Base-by-base conservation (phyloP, 2,329 filamentous ascomycete species). In the Aspergillus vadensis region DNA sequence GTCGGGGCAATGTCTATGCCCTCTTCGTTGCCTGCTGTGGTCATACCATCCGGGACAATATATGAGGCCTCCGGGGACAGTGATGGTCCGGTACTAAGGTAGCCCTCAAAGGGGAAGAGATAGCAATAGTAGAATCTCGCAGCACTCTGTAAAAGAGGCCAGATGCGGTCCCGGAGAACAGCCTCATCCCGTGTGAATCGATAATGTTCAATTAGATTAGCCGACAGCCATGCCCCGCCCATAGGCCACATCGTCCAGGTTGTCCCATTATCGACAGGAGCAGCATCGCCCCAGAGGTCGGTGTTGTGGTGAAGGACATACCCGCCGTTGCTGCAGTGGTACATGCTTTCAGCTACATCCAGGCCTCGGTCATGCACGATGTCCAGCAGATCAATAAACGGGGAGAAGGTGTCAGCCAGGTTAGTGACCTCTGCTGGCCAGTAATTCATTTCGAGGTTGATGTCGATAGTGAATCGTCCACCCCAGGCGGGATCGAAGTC, bases 381-480 rank as follows among this genome's bases (percentile, higher is more conserved):
- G 10, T 79, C 74, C 5, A 82, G 67, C 1, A 79, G 68, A 15
- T 76, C 72, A 19, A 82, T 77, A 0, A 83, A 59, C 0, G 80
- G 79, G 1, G 72, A 59, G 10, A 79, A 72, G 0, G 72, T 77
- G 12, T 79, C 77, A 0, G 36, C 79, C 55, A 82, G 77, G 0
- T 83, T 75, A 0, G 82, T 85, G 55, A 85, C 81, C 30, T 85
- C 81, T 0, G 80, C 79, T 0, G 73, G 75, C 85, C 85, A 87
- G 63, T 86, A 81, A 60, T 86, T 87, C 85, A 86, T 87, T 63
- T 87, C 82, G 0, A 86, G 60, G 57, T 87, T 87, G 65, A 87
- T 85, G 61, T 87, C 83, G 36, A 80, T 75, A 36, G 85, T 84
- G 58, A 85, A 87, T 62, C 86, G 83, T 4, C 76, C 80, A 7